Evolutionary conservation across 306 rosid genomes (phyloP).

Genomic region (Luffa acutangula): DNA sequence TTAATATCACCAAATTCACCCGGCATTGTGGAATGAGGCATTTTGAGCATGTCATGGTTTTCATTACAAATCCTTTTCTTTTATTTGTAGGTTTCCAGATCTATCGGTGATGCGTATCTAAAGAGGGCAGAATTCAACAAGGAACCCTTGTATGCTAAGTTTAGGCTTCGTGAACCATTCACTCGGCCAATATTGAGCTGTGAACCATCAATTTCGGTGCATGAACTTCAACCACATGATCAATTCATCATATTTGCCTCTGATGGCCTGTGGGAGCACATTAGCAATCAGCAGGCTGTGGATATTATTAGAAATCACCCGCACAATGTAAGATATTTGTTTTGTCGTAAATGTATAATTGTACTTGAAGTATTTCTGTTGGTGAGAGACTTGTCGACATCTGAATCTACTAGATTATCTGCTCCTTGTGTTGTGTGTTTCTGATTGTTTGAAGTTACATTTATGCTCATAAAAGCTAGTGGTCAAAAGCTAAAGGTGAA

Average conservation of each 20-base stretch:
- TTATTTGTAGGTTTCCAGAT: constrained; percentile 52
- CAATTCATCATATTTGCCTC: constrained; percentile 84
- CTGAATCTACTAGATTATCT: not conserved
- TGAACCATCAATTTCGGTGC: constrained; percentile 63
- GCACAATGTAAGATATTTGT: constrained; percentile 43
- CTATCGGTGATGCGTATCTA: constrained; percentile 71
- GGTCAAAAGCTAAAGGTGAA: not conserved
- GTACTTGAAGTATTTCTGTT: not conserved
- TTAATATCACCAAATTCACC: not conserved
- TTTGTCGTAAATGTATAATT: constrained; percentile 4
- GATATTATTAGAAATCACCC: constrained; percentile 71
- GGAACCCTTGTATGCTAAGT: constrained; percentile 64
- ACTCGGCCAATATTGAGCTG: constrained; percentile 71
- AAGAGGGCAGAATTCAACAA: constrained; percentile 77
- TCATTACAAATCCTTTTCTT: not conserved
- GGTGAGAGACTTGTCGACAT: not conserved
- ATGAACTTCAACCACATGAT: constrained; percentile 61
- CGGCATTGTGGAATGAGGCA: not conserved
- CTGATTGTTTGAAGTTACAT: not conserved
- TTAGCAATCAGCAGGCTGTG: constrained; percentile 81
- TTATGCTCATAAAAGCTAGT: not conserved
- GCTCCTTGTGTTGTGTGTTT: not conserved
- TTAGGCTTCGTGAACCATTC: constrained; percentile 67
- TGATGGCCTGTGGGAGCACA: constrained; percentile 94
- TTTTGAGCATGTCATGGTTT: not conserved